A percentile compares a stretch with the other conserved stretches of the same genome.
phyloP scores from a whole-genome alignment of 805 yeast genomes.

The Cyberlindnera galapagoensis region DNA sequence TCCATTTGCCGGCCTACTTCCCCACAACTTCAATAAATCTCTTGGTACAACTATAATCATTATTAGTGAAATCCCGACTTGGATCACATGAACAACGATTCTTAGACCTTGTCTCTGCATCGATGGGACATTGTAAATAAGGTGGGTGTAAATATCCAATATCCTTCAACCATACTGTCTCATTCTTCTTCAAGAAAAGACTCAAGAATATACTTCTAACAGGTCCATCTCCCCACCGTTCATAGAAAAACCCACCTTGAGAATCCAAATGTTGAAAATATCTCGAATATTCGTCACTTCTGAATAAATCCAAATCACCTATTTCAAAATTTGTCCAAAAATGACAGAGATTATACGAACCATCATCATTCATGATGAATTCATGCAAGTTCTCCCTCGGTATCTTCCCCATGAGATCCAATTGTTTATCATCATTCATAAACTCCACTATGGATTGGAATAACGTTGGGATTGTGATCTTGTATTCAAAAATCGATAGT shows the following conservation, averaged over 20 bases:
- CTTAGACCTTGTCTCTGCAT: constrained; percentile 45
- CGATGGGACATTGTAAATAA: constrained; percentile 69
- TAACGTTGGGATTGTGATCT: constrained; percentile 26
- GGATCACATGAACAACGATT: constrained; percentile 73
- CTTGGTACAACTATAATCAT: constrained; percentile 61
- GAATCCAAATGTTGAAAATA: constrained; percentile 68
- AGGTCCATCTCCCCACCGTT: constrained; percentile 93
- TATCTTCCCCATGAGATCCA: constrained; percentile 21
- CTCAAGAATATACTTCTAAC: constrained; percentile 78
- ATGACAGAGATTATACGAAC: constrained; percentile 78
- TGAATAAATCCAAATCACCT: constrained; percentile 70
- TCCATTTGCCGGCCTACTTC: too few relatives aligned
- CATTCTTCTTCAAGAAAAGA: constrained; percentile 55
- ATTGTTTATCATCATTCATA: constrained; percentile 2
- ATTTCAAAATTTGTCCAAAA: constrained; percentile 92
- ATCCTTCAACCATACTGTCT: constrained; percentile 71
- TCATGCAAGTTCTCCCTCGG: constrained; percentile 57
- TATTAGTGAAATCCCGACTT: constrained; percentile 65
- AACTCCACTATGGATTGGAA: constrained; percentile 58
- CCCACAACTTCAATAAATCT: constrained; percentile 38
- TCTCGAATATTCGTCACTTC: constrained; percentile 59
- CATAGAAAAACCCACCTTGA: constrained; percentile 82
- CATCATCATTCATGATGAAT: constrained; percentile 60
- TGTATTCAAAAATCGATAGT: constrained; percentile 67
- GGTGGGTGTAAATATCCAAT: constrained; percentile 79